Evolutionary conservation across 2,329 filamentous ascomycete genomes (phyloP).

Genomic region (Xylariaceae sp.): DNA sequence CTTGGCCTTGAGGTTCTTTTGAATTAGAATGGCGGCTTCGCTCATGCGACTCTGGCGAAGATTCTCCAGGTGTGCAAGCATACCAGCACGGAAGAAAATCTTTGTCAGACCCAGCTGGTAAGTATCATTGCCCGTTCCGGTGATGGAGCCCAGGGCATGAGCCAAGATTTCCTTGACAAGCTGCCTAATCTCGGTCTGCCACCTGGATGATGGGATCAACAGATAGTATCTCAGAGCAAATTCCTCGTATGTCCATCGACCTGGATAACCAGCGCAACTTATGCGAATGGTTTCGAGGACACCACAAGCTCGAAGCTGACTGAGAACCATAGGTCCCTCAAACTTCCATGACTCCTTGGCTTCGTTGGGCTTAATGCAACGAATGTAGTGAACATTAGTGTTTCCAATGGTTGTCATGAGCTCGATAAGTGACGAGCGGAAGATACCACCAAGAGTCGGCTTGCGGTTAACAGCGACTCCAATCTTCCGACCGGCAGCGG

Average conservation of each 20-base stretch:
- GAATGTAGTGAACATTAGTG: constrained; percentile 97
- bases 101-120: constrained; percentile 97
- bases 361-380: constrained; percentile 98
- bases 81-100: constrained; percentile 98
- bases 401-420: constrained; percentile 97
- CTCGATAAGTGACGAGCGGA: constrained; percentile 97
- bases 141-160: constrained; percentile 77
- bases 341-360: constrained; percentile 96
- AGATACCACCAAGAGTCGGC: constrained; percentile 94
- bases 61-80: constrained; percentile 97
- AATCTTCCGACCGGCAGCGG: constrained; percentile 76
- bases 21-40: constrained; percentile 92
- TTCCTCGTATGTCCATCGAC: constrained; percentile 97
- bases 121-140: constrained; percentile 73
- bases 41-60: constrained; percentile 85
- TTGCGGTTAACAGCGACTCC: constrained; percentile 92
- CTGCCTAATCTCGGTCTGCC: constrained; percentile 88
- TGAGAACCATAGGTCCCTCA: constrained; percentile 97
- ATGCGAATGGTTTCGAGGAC: constrained; percentile 97
- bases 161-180: constrained; percentile 92
- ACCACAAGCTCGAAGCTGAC: constrained; percentile 95
- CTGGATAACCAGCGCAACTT: constrained; percentile 94
- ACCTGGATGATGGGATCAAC: constrained; percentile 81
- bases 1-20: constrained; percentile 94
- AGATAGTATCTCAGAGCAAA: constrained; percentile 98